These are phyloP conservation scores for Ceratobasidium sp. DNA, from an alignment of 1,284 basidiomycete genomes.

Conservation along the genomic window DNA sequence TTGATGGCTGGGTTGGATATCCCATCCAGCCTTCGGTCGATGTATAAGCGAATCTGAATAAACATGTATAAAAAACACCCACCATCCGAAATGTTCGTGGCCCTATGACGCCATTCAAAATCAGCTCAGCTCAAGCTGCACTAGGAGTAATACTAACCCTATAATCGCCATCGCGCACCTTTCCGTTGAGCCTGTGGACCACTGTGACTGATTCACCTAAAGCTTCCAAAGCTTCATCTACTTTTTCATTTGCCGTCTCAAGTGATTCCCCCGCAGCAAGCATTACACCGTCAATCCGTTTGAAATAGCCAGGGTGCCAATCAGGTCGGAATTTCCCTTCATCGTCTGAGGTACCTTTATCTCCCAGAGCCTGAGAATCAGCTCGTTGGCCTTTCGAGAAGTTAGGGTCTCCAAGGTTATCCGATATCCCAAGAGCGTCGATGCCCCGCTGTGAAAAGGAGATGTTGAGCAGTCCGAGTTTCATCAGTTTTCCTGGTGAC, in stretches of 20 bases:
- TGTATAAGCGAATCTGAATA: no score
- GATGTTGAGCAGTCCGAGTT: background rate
- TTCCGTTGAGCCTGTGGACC: background rate
- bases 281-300: slow-evolving; percentile 54
- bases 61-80: background rate
- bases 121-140: background rate
- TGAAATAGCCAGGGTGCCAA: background rate
- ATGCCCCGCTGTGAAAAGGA: slow-evolving; percentile 5
- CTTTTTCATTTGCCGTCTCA: background rate
- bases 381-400: slow-evolving; percentile 9
- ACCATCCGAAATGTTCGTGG: slow-evolving; percentile 37
- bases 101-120: background rate
- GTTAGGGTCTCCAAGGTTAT: background rate
- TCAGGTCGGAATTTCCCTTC: background rate
- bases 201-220: background rate
- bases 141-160: background rate
- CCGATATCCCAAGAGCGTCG: background rate
- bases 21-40: background rate
- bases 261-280: slow-evolving; percentile 38
- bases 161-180: background rate
- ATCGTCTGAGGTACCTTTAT: background rate
- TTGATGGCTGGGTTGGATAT: slow-evolving; percentile 19
- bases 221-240: slow-evolving; percentile 18
- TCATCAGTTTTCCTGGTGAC: background rate
- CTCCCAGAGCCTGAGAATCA: background rate